Base-by-base conservation (phyloP, 1,139 yeast species). In the Yamadazyma spencermartinsiae region DNA sequence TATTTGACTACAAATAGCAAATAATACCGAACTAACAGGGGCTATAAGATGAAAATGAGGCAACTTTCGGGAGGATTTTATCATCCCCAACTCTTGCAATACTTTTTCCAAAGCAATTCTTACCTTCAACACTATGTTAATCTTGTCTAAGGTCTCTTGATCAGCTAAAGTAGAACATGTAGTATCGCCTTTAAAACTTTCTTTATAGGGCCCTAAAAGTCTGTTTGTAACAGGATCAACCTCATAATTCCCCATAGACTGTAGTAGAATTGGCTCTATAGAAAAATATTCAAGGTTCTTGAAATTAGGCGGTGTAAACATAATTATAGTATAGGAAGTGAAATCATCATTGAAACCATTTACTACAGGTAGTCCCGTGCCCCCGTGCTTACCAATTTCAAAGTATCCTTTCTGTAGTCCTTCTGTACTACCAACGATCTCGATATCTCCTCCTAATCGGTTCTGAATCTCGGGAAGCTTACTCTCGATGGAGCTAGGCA, bases 271-370 rank as follows among this genome's bases (percentile, higher is more conserved):
- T 0, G 97, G 96, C 17, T 73, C 67, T 4, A 86, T 61, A 0
- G 97, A 82, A 49, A 81, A 85, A 57, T 86, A 88, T 52, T 90
- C 96, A 72, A 92, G 74, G 44, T 79, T 75, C 31, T 71, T 70
- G 18, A 86, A 80, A 36, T 78, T 75, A 0, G 98, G 98, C 1
- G 95, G 86, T 24, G 78, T 77, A 57, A 81, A 90, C 13, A 76
- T 51, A 2, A 90, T 67, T 1, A 87, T 54, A 20, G 69, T 69
- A 33, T 62, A 54, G 15, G 27, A 13, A 23, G 12, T 23, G 5
- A 5, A 4, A 23, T 23, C n/a, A 5, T 12, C 26, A 4, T 7
- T 12, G 5, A 23, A 11, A 11, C n/a, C n/a, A 12, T 17, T 27
- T n/a, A 39, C 34, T 4, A 35, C 25, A 1, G 55, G 56, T 9